Base-by-base conservation (phyloP, 1,284 basidiomycete species). In the Austroboletus novae-zelandiae region DNA sequence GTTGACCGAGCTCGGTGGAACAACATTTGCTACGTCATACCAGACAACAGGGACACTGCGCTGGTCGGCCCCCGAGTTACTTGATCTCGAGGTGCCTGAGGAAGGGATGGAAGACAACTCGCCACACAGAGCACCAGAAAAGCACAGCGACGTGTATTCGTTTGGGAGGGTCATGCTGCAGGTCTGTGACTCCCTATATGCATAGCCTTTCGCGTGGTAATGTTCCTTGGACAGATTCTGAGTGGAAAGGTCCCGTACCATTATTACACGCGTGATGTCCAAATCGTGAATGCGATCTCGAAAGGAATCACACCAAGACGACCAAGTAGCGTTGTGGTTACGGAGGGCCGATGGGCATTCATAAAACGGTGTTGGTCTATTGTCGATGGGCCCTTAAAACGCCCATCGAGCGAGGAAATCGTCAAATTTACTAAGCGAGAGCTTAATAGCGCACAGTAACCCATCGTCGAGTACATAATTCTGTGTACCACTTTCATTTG, bases 31-130 rank as follows among this genome's bases (percentile, higher is more conserved):
- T 20, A 55, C 58, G 17, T 60, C 57, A 1, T 9, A 32, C 20
- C 56, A 40, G n/a, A 45, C 34, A 29, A 37, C 31, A 7, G 58
- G 57, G 4, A 58, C 57, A 5, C 35, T 48, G n/a, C 57, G 58
- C 23, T 58, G 57, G 57, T 47, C 56, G n/a, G 57, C 57, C 11
- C 58, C 58, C 9, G 57, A 58, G 13, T 27, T 58, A 8, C 45
- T 58, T 18, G 52, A 48, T 15, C 43, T 57, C 25, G 31, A 45
- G 9, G n/a, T 47, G 13, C 18, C 45, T 2, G 58, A 55, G 3
- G 57, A 58, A 5, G 35, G 35, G 9, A 10, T 20, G 9, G 55
- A 55, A 8, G 32, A 32, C 0, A 9, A 27, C 2, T 9, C n/a
- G 27, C 15, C 23, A 5, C 39, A 45, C 4, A 7, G 48, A 13